Evolutionary conservation across 2,329 filamentous ascomycete genomes (phyloP).

Genomic region (Leptographium radiaticola): DNA sequence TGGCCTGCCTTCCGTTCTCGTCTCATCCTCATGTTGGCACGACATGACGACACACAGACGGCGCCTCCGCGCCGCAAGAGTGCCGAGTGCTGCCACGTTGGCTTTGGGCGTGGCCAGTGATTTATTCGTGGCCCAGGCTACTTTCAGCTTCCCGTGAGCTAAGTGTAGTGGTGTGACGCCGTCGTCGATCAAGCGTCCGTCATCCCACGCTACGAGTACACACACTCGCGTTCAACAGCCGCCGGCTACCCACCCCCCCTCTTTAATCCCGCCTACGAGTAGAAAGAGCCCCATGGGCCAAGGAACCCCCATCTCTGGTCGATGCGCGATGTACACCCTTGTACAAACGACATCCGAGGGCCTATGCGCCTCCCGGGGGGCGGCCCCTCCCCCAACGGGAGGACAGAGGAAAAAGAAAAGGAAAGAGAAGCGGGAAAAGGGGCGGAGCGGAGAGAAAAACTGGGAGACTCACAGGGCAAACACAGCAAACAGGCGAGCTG

Average conservation of each 20-base stretch:
- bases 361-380: background rate
- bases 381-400: background rate
- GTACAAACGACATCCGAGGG: background rate
- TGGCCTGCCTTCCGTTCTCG: too few relatives aligned
- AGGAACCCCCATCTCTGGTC: background rate
- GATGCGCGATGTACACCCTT: background rate
- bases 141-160: slow-evolving; percentile 1
- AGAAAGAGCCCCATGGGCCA: background rate
- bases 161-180: background rate
- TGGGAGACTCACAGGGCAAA: background rate
- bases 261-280: background rate
- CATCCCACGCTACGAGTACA: background rate
- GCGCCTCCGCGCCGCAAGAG: background rate
- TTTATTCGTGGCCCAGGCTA: background rate
- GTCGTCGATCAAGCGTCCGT: slow-evolving; percentile 2
- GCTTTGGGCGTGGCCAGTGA: background rate
- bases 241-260: background rate
- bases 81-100: background rate
- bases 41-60: background rate
- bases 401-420: background rate
- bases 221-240: background rate
- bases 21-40: background rate
- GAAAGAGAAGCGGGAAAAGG: background rate
- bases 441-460: background rate
- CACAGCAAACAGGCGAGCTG: background rate